Base-by-base conservation (phyloP, 805 yeast species). In the Ogataea trehalophila region DNA sequence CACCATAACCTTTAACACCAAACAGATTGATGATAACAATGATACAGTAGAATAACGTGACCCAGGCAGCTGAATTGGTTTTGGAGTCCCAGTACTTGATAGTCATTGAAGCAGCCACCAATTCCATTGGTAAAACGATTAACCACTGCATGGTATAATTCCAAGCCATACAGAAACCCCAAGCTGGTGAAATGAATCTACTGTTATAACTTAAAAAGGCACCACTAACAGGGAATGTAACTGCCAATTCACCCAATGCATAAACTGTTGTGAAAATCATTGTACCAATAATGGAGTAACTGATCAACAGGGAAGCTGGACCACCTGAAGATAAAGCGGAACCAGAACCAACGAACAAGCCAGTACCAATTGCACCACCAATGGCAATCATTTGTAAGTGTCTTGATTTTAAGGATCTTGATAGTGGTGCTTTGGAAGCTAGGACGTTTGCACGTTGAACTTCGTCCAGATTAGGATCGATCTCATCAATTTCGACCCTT, bases 351-450 rank as follows among this genome's bases (percentile, higher is more conserved):
- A 86, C 82, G 47, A 86, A 78, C 43, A 86, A 71, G 51, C 90
- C 92, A 5, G 89, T 81, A 49, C 92, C 94, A 56, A 85, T 83
- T 51, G 84, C 76, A 18, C 89, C 89, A 49, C 89, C 90, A 50
- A 84, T 72, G 41, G 89, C 86, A 65, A 85, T 84, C 87, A 83
- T 80, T 46, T 81, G 79, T 55, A 85, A 64, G 58, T 85, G 89
- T 53, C 88, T 71, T 40, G 79, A 74, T 56, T 76, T 77, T 39
- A 81, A 69, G 1, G 72, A 61, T 42, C 82, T 66, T 29, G 72
- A 61, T 52, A 74, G 63, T 9, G 78, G 78, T 23, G 77, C 67
- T 50, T 64, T 68, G 34, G 77, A 73, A 22, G 78, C 71, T 47
- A 51, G 53, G 20, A 71, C 61, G 47, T 72, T 74, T 14, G 73